Base-by-base conservation (phyloP, 805 yeast species). In the Ogataea saltuana region DNA sequence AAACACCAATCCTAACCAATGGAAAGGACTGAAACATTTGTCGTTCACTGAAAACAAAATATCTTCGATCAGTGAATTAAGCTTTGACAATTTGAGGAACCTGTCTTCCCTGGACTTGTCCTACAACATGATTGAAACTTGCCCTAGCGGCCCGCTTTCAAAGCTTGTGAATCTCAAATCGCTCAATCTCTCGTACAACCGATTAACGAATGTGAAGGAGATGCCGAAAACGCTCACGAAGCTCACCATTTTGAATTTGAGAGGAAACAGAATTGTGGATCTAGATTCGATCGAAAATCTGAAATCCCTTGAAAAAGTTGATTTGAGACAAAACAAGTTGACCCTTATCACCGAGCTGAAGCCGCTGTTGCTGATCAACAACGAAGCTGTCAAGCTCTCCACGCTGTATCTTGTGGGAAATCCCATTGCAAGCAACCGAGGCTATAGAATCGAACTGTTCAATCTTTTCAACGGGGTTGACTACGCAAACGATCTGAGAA, bases 391-490 rank as follows among this genome's bases (percentile, higher is more conserved):
- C 7, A 28, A 41, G 16, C 42, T 68, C 25, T 45, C 43, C 16
- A 53, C 66, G 4, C 40, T 68, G 31, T 58, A 59, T 33, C 42
- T 68, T 5, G 54, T 63, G 4, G 73, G 72, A 23, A 78, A 78
- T 51, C 67, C 69, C 1, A 41, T 67, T 17, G 54, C 65, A 6
- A 49, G 48, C 16, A 57, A 54, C 35, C 39, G 78, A 63, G 67
- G 73, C 51, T 78, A 74, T 50, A 58, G 85, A 45, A 69, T 71
- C 13, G 83, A 80, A 33, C 55, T 79, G 11, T 79, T 79, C 61
- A 78, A 80, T 57, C 58, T 79, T 39, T 67, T 76, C 50, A 78
- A 78, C 54, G 83, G 82, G 7, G 72, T 75, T 29, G 70, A 67
- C 44, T 72, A 71, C 45, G 65, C 67, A 18, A 76, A 76, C 49